Evolutionary conservation across 164 flowering plant genomes (phyloP).

Genomic region (grape (Vitis vinifera)): DNA sequence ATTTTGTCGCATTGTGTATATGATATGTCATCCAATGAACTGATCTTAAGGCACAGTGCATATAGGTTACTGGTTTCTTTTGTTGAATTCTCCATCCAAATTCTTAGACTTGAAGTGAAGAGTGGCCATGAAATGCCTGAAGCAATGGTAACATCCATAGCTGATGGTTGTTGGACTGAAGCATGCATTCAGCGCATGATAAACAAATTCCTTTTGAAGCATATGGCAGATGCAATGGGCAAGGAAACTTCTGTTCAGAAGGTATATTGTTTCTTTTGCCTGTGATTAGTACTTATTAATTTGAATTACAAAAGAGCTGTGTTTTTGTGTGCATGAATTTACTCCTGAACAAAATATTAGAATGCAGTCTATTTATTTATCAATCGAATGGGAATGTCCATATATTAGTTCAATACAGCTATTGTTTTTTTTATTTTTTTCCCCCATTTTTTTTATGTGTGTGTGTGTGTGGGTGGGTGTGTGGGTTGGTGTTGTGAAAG

Average conservation of each 20-base stretch:
- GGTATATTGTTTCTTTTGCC: slow-evolving; percentile 35
- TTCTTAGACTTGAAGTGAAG: slow-evolving; percentile 32
- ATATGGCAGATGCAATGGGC: slow-evolving; percentile 71
- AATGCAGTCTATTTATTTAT: too few relatives aligned
- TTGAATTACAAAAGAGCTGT: too few relatives aligned
- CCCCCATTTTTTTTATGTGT: too few relatives aligned
- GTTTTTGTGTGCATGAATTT: too few relatives aligned
- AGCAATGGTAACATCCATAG: slow-evolving; percentile 8
- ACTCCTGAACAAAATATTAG: too few relatives aligned
- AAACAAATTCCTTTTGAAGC: slow-evolving; percentile 65
- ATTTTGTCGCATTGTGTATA: slow-evolving; percentile 74
- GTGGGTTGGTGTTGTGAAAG: too few relatives aligned
- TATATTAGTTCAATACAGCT: too few relatives aligned
- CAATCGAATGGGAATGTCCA: too few relatives aligned
- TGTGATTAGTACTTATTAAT: neutral
- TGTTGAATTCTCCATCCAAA: slow-evolving; percentile 52
- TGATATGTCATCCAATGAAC: slow-evolving; percentile 78
- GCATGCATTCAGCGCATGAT: slow-evolving; percentile 38
- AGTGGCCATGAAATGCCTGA: slow-evolving; percentile 21
- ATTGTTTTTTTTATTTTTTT: too few relatives aligned
- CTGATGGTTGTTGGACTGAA: slow-evolving; percentile 51
- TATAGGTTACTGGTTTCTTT: slow-evolving; percentile 58
- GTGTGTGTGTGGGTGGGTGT: too few relatives aligned
- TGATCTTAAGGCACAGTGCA: slow-evolving; percentile 76
- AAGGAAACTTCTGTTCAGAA: slow-evolving; percentile 51